Percentiles rank a stretch among this genome's conserved stretches.
These are phyloP conservation scores for Malassezia japonica DNA, from an alignment of 1,284 basidiomycete species.

Conservation along the genomic window DNA sequence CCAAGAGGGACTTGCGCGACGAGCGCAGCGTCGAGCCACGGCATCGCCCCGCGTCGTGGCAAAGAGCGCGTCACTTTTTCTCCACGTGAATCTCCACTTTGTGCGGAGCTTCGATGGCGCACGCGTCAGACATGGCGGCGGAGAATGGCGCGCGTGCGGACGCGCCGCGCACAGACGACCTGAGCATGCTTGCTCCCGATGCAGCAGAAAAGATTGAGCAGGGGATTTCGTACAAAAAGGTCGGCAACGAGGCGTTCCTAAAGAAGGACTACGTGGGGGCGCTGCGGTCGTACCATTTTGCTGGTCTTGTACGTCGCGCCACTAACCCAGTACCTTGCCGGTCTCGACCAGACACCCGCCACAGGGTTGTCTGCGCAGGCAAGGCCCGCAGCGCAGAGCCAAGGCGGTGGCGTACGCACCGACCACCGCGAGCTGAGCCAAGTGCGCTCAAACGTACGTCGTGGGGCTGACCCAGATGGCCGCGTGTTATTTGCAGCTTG, in stretches of 20 bases:
- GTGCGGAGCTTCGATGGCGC: background rate
- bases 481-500: conserved; percentile 16
- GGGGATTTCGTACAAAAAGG: conserved; percentile 7
- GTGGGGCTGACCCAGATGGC: conserved; percentile 13
- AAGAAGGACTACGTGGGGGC: conserved; percentile 3
- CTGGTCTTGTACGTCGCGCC: conserved; percentile 5
- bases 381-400: background rate
- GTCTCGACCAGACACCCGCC: conserved; percentile 7
- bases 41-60: background rate
- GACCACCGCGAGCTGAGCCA: conserved; percentile 13
- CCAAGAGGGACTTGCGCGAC: background rate
- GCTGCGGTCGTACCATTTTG: conserved; percentile 7
- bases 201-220: background rate
- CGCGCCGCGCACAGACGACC: background rate
- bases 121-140: background rate
- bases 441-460: conserved; percentile 17
- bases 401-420: background rate
- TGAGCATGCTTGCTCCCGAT: background rate
- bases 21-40: conserved; percentile 6
- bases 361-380: background rate
- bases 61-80: background rate
- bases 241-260: conserved; percentile 7
- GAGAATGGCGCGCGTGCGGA: background rate
- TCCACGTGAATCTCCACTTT: background rate
- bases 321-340: conserved; percentile 12